Evolutionary conservation across 2,329 filamentous ascomycete genomes (phyloP), one percentile per base, ranked within the genome.

Genomic region (Colletotrichum paranaense): DNA sequence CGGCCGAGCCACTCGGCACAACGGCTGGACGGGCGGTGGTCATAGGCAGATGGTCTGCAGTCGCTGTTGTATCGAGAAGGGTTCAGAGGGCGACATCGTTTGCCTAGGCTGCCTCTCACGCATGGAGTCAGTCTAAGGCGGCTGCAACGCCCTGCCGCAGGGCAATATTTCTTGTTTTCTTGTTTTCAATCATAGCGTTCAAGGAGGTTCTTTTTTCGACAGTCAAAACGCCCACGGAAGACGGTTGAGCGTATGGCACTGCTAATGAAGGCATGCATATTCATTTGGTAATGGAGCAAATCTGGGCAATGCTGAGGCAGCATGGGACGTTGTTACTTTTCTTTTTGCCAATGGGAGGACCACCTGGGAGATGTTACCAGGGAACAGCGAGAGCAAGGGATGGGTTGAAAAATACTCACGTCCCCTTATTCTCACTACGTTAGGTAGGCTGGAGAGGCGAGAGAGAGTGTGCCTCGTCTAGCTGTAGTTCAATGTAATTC

Each of bases 21-120:
- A 78, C 64, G 82, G 82, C n/a, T 86, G 85, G 83, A 78, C 79
- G 0, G 81, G 80, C 0, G 79, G 78, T 35, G 86, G 86, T 8
- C 89, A 91, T 75, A 82, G 84, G 9, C 82, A 85, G 42, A 87
- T 89, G 76, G 84, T 93, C 3, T 94, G 92, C 79, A 93, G 92
- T 78, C 86, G 87, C 22, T 94, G 92, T 81, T 93, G 92, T 78
- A 87, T 93, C 3, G 92, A 94, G 79, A 86, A 85, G 28, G 92
- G 91, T 0, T 78, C 83, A 24, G 88, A 93, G 66, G 92, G 92
- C 30, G 91, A 93, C 60, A 88, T 93, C 5, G 88, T 90, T 72
- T 94, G 92, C 77, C 81, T 93, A 60, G 90, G 90, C 1, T 94
- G 92, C 75, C 83, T 92, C 53, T 84, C 84, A 11, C 79, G 82